Conservation (phyloP, 2,329 filamentous ascomycete species). For the Exophiala aquamarina region DNA sequence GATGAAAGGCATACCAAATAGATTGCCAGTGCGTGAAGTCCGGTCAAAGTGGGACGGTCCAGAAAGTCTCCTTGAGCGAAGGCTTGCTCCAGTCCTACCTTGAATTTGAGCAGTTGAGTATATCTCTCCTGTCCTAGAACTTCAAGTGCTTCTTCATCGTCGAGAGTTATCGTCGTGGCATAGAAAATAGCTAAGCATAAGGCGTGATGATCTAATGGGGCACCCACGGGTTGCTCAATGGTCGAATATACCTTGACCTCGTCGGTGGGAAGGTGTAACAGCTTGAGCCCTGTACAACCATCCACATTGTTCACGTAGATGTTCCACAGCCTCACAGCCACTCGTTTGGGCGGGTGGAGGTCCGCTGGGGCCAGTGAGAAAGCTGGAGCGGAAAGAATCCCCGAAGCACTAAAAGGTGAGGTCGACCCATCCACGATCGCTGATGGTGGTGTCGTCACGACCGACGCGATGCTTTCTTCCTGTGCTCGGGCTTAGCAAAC, state of each 20-base stretch:
- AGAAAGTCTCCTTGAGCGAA: conserved; percentile 17
- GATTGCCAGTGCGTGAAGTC: conserved; percentile 20
- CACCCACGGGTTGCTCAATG: conserved; percentile 10
- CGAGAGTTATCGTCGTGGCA: conserved; percentile 9
- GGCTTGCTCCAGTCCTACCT: conserved; percentile 16
- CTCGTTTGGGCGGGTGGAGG: conserved; percentile 7
- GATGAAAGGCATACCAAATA: conserved; percentile 17
- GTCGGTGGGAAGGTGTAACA: conserved; percentile 11
- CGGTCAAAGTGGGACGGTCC: conserved; percentile 17
- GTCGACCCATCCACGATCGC: background rate
- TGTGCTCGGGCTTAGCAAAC: background rate
- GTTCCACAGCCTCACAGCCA: conserved; percentile 18
- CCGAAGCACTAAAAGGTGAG: conserved; percentile 5
- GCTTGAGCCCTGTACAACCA: conserved; percentile 10
- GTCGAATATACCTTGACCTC: conserved; percentile 7
- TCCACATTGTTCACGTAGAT: conserved; percentile 20
- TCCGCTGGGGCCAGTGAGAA: background rate
- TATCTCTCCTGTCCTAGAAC: conserved; percentile 6
- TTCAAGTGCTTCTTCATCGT: conserved; percentile 10
- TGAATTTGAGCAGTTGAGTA: conserved; percentile 10
- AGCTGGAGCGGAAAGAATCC: conserved; percentile 7
- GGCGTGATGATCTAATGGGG: conserved; percentile 16
- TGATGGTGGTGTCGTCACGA: conserved; percentile 4
- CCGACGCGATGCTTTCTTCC: conserved; percentile 6
- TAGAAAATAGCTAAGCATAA: conserved; percentile 21